Evolutionary conservation across 192 early-diverging fungal genomes (phyloP), one percentile per base, ranked within the genome.

Genomic region (Rhizoclosmatium globosum): DNA sequence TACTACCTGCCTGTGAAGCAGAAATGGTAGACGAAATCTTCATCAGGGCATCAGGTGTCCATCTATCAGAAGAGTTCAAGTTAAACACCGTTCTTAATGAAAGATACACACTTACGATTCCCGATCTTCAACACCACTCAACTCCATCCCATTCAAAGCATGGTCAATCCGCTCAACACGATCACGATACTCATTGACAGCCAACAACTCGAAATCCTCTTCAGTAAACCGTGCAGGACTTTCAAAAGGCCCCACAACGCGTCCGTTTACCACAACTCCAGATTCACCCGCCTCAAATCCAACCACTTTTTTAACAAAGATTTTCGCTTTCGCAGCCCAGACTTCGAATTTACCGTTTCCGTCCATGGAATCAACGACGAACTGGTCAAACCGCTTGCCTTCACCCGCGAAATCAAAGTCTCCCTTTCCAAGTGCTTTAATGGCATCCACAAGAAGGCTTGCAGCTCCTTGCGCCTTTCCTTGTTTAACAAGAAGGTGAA

Each of bases 131-230:
- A 67, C 66, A 15, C 46, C 64, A 38, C n/a, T 39, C 50, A 66
- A 50, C 4, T 21, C 65, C 46, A 82, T 60, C 2, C 31, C 58
- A 68, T 19, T 60, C 4, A 87, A 23, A 38, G 80, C 82, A n/a
- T 70, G 76, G 11, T 76, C 81, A 42, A 84, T 48, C 41, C 41
- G 53, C 21, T 68, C 71, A 50, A 82, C 74, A 2, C 86, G 78
- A n/a, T 81, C 53, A 23, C 62, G 60, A 43, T 71, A 74, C 71
- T 98, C 96, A 57, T 86, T 83, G 9, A 72, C 74, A 46, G 86
- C 82, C 59, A 98, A 86, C 44, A 88, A 47, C 19, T 84, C 74
- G 67, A 95, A 90, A 38, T 95, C 89, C 0, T 87, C 86, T 1
- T 68, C 73, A 1, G 76, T 76, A 64, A 96, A 92, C 2, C 77